Conservation (phyloP, 1,284 basidiomycete species). For the Irpex sp. region DNA sequence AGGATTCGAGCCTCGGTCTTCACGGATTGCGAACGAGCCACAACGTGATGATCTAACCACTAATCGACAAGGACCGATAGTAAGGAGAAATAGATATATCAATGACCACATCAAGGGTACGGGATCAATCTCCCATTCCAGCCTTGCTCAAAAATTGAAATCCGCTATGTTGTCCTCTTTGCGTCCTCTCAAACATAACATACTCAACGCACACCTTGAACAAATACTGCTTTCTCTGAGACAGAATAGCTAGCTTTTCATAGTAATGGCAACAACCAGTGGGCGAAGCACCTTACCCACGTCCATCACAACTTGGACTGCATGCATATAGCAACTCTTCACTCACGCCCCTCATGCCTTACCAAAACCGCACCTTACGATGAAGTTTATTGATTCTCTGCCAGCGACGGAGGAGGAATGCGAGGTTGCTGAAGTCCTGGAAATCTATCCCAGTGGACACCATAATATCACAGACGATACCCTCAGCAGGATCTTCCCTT, state of each 20-base stretch:
- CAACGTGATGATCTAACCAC: conserved; percentile 4
- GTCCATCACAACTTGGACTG: no score
- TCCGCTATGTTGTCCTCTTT: no score
- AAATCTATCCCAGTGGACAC: conserved; percentile 34
- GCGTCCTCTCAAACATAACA: no score
- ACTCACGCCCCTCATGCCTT: background rate
- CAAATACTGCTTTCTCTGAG: no score
- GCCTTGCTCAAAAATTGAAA: no score
- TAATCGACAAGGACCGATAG: conserved; percentile 3
- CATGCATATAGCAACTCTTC: no score
- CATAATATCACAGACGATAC: conserved; percentile 56
- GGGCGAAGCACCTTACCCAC: no score
- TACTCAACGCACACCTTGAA: no score
- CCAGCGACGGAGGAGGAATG: conserved; percentile 45
- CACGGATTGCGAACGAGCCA: conserved; percentile 1
- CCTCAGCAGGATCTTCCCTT: conserved; percentile 57
- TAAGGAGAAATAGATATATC: background rate
- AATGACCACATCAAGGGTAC: no score
- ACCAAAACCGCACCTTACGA: conserved; percentile 7
- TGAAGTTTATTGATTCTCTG: conserved; percentile 26
- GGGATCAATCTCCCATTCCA: background rate
- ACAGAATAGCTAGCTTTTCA: no score
- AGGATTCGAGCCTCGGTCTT: conserved; percentile 4
- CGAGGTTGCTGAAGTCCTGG: conserved; percentile 51
- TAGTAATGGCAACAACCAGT: no score